Conservation (phyloP, 345 rosid species). For the Linum lewisii region DNA sequence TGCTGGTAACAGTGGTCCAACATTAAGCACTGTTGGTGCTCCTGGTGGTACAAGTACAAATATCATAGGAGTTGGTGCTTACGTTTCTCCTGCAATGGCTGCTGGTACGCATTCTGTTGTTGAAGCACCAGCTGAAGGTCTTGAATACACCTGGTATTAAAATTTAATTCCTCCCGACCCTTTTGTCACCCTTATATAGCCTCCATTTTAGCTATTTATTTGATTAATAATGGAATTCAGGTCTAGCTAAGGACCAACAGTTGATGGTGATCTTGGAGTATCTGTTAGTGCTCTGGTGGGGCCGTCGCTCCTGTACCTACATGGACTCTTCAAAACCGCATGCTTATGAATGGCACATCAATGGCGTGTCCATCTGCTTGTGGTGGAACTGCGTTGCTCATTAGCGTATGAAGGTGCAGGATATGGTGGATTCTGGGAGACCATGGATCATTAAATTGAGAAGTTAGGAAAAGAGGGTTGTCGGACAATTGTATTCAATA, state of each 20-base stretch:
- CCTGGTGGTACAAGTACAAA: slow-evolving; percentile 97
- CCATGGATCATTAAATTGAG: no score
- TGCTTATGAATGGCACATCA: slow-evolving; percentile 99
- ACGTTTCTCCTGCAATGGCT: slow-evolving; percentile 98
- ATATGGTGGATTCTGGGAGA: no score
- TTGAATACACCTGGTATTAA: slow-evolving; percentile 82
- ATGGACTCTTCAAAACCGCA: slow-evolving; percentile 96
- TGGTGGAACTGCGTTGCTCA: slow-evolving; percentile 84
- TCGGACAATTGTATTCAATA: no score
- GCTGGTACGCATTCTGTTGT: slow-evolving; percentile 90
- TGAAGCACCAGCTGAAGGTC: slow-evolving; percentile 88
- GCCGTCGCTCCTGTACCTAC: slow-evolving; percentile 99
- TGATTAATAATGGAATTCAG: slow-evolving; percentile 33
- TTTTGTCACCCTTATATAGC: slow-evolving; percentile 5
- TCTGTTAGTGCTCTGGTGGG: slow-evolving; percentile 94
- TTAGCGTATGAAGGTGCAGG: slow-evolving; percentile 94
- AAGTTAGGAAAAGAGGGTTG: no score
- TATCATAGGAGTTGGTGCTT: slow-evolving; percentile 95
- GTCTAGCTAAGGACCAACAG: slow-evolving; percentile 97
- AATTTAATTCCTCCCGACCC: slow-evolving; percentile 11
- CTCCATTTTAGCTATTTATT: slow-evolving; percentile 15
- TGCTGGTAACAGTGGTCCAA: slow-evolving; percentile 99
- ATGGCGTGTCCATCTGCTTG: slow-evolving; percentile 99
- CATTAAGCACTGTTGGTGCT: slow-evolving; percentile 93
- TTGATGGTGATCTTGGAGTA: slow-evolving; percentile 97